phyloP scores from a whole-genome alignment of 768 basidiomycete genomes.

The Strobilomyces confusus region DNA sequence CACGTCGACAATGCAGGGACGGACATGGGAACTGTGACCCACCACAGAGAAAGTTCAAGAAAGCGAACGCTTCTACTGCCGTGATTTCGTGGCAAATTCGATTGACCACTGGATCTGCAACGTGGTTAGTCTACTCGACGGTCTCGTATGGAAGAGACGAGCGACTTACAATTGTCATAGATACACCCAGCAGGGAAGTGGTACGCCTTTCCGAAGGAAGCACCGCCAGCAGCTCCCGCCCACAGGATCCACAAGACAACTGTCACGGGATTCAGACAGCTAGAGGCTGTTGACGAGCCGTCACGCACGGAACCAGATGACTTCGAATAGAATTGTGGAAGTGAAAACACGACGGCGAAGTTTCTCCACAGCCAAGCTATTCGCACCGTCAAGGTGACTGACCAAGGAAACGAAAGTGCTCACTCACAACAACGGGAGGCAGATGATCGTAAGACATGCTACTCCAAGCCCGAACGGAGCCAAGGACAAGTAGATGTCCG shows the following conservation, averaged over 20 bases:
- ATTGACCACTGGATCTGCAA: constrained; percentile 9
- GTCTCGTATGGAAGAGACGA: neutral
- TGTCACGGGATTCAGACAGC: constrained; percentile 1
- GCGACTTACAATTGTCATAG: constrained; percentile 7
- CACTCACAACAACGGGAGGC: constrained; percentile 26
- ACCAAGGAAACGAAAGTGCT: neutral
- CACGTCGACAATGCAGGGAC: neutral
- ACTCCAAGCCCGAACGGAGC: constrained; percentile 15
- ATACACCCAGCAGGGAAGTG: constrained; percentile 19
- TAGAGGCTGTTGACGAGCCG: neutral
- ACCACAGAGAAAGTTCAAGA: constrained; percentile 25
- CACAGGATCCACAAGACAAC: constrained; percentile 25
- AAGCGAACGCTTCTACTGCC: constrained; percentile 18
- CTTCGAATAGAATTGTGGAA: constrained; percentile 24
- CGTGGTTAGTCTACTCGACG: neutral
- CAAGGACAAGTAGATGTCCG: constrained; percentile 2
- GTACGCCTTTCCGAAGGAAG: constrained; percentile 3
- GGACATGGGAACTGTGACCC: neutral
- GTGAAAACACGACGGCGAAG: constrained; percentile 11
- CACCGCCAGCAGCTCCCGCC: constrained; percentile 13
- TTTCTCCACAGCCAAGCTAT: constrained; percentile 17
- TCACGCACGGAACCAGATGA: constrained; percentile 26
- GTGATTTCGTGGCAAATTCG: constrained; percentile 18
- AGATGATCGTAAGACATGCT: constrained; percentile 14
- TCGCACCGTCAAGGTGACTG: neutral